Evolutionary conservation across 106 monocot genomes (phyloP).

Genomic region (Dendrobium catenatum): DNA sequence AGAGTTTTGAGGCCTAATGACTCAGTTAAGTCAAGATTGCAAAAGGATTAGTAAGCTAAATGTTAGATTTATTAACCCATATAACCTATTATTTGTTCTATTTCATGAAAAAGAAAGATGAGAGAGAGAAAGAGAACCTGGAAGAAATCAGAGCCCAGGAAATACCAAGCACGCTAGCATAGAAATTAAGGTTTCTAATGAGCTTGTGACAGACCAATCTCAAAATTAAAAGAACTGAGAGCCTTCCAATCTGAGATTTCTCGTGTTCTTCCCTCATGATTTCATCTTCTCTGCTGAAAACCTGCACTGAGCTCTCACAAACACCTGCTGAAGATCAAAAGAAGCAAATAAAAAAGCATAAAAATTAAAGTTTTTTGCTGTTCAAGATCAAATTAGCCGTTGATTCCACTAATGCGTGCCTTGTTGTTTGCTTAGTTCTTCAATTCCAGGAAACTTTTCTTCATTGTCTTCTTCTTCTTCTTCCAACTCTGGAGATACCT

Average conservation of each 20-base stretch:
- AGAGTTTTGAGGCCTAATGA: too few relatives aligned
- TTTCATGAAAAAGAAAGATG: neutral
- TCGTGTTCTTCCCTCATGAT: neutral
- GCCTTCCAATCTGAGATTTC: neutral
- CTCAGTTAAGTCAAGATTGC: too few relatives aligned
- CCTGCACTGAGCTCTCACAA: slow-evolving; percentile 1
- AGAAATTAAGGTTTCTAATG: slow-evolving; percentile 39
- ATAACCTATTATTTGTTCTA: neutral
- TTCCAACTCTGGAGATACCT: slow-evolving; percentile 10
- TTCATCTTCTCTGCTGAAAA: slow-evolving; percentile 1
- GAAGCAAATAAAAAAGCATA: too few relatives aligned
- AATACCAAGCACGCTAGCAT: slow-evolving; percentile 39
- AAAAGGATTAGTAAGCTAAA: too few relatives aligned
- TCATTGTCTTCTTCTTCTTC: neutral
- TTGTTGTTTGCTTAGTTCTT: too few relatives aligned
- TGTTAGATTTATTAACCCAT: too few relatives aligned
- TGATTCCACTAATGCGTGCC: too few relatives aligned
- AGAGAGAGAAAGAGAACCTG: slow-evolving; percentile 16
- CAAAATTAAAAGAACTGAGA: slow-evolving; percentile 4
- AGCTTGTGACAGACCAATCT: slow-evolving; percentile 42
- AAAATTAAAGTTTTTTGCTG: too few relatives aligned
- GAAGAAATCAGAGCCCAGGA: slow-evolving; percentile 36
- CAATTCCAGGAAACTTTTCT: too few relatives aligned
- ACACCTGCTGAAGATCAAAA: too few relatives aligned
- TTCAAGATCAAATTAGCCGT: too few relatives aligned